Evolutionary conservation across 306 rosid species (phyloP), one percentile per base, ranked within the genome.

Genomic region (Glycyrrhiza uralensis): DNA sequence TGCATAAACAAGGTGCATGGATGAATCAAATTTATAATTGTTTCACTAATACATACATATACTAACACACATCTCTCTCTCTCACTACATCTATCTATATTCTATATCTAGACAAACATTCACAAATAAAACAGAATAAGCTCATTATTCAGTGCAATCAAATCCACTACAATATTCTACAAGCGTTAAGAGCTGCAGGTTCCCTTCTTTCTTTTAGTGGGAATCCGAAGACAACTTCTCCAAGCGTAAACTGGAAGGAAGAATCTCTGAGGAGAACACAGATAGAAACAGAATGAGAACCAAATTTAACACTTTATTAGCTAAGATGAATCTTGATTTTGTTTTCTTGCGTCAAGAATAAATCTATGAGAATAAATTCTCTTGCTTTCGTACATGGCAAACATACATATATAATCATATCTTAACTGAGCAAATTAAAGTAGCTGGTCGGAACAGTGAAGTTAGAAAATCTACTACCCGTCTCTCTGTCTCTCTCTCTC

Each of bases 211-310:
- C 51, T 73, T 15, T 69, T 56, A 35, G 19, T 71, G n/a, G 63
- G 79, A 79, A 72, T 69, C 85, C 71, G 66, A 61, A 76, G 82
- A 35, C 19, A 26, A 24, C 28, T 12, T 14, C 41, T n/a, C 23
- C 51, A 78, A 71, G 84, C 83, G 81, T 85, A 78, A 75, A 71
- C 76, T 26, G 14, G 76, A 85, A 81, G 88, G 46, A 81, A 85
- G 83, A 84, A 74, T 78, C 71, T 74, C 17, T 36, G 51, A 30
- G 52, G 54, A 67, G 56, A 50, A 66, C 26, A 66, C 49, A 47
- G 60, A 74, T 39, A 47, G 57, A 58, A 19, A n/a, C n/a, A n/a
- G n/a, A 50, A 67, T 19, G 42, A 72, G 51, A 49, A 59, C 69
- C 51, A 74, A 20, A 33, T 22, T 49, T 22, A 63, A 69, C 20